A percentile compares a stretch with the other conserved stretches of the same genome.
These are phyloP conservation scores for Serendipita sp. DNA, from an alignment of 768 basidiomycete species.

Conservation along the genomic window DNA sequence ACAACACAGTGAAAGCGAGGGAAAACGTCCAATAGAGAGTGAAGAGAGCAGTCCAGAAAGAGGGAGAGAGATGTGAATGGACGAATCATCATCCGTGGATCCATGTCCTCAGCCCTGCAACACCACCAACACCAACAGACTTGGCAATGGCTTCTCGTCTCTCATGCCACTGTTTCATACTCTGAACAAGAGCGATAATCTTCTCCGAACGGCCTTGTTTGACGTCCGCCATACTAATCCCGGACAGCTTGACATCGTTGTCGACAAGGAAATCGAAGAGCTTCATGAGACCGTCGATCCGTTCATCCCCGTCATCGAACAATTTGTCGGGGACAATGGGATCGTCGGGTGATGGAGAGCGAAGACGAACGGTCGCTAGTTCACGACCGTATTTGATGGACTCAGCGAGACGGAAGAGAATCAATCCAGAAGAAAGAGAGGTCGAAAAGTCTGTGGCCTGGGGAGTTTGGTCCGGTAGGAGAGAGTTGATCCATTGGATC, in stretches of 20 bases:
- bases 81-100: not conserved
- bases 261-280: conserved; percentile 87
- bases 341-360: conserved; percentile 24
- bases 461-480: conserved; percentile 44
- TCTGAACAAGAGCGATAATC: conserved; percentile 60
- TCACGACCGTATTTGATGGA: conserved; percentile 40
- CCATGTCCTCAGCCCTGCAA: not conserved
- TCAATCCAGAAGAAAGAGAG: conserved; percentile 41
- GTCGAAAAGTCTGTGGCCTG: conserved; percentile 26
- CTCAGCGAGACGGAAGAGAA: conserved; percentile 74
- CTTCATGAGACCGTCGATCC: conserved; percentile 71
- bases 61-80: not conserved
- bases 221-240: conserved; percentile 87
- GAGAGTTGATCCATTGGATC: conserved; percentile 78
- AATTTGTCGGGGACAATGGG: conserved; percentile 65
- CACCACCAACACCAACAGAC: conserved; percentile 29
- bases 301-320: conserved; percentile 57
- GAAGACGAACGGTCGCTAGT: not conserved
- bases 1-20: not conserved
- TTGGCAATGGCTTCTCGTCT: conserved; percentile 40
- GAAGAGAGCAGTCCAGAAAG: not conserved
- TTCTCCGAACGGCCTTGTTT: conserved; percentile 67
- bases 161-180: conserved; percentile 68
- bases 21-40: not conserved
- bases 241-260: conserved; percentile 41